phyloP scores from a whole-genome alignment of 805 yeast genomes.

The Lipomyces yamadae region DNA sequence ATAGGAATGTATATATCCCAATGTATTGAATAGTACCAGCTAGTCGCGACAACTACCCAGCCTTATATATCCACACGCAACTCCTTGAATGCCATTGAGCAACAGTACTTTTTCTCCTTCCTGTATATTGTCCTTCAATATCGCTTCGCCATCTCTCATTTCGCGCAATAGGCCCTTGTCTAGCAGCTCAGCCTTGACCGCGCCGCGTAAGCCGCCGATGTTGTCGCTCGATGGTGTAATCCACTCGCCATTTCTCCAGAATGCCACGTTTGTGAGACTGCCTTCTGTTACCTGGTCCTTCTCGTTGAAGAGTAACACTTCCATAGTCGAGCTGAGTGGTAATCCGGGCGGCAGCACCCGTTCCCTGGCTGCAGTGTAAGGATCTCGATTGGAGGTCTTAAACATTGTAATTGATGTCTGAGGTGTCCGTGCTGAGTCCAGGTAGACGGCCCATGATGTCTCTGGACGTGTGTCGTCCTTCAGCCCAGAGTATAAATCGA shows the following conservation, averaged over 20 bases:
- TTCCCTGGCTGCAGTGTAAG: conserved; percentile 65
- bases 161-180: conserved; percentile 53
- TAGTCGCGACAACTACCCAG: conserved; percentile 19
- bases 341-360: conserved; percentile 49
- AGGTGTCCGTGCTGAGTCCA: conserved; percentile 59
- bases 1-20: not conserved
- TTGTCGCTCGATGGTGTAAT: conserved; percentile 75
- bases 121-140: conserved; percentile 54
- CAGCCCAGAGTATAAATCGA: conserved; percentile 32
- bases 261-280: conserved; percentile 78
- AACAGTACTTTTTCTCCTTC: conserved; percentile 73
- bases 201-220: conserved; percentile 84
- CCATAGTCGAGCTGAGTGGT: conserved; percentile 46
- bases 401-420: conserved; percentile 82
- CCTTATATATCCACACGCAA: conserved; percentile 47
- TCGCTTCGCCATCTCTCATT: conserved; percentile 46
- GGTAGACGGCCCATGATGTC: conserved; percentile 61
- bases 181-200: conserved; percentile 68
- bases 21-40: not conserved
- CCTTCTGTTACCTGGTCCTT: conserved; percentile 75
- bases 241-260: conserved; percentile 63
- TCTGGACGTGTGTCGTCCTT: conserved; percentile 23
- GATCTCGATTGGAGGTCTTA: conserved; percentile 77
- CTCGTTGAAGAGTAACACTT: conserved; percentile 72
- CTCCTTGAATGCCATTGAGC: conserved; percentile 85